Percentiles rank a stretch among this genome's conserved stretches.
These are phyloP conservation scores for Lepiota brunneoincarnata DNA, from an alignment of 768 basidiomycete species.

Conservation along the genomic window DNA sequence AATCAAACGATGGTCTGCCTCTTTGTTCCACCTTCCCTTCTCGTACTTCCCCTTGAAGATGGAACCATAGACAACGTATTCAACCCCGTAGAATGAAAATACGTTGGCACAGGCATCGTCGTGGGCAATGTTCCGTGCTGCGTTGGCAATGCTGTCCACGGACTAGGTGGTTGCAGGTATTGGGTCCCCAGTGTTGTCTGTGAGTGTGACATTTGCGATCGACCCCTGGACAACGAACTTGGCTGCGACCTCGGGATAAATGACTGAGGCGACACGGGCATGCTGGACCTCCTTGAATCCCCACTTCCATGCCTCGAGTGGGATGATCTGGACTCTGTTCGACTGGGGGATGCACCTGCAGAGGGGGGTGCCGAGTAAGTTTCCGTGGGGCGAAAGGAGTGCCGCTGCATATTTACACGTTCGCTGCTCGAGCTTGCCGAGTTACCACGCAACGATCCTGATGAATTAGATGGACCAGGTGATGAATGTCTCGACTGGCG, in stretches of 20 bases:
- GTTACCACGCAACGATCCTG: conserved; percentile 33
- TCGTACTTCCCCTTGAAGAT: neutral
- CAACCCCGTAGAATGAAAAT: conserved; percentile 8
- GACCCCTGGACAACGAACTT: conserved; percentile 22
- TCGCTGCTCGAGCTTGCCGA: conserved; percentile 33
- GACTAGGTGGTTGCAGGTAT: conserved; percentile 30
- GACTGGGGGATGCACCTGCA: conserved; percentile 12
- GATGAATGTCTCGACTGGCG: conserved; percentile 35
- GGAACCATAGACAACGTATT: neutral
- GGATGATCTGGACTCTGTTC: conserved; percentile 11
- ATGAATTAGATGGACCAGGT: conserved; percentile 29
- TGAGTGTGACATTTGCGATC: conserved; percentile 22
- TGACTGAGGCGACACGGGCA: conserved; percentile 15
- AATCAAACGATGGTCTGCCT: conserved; percentile 3
- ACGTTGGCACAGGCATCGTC: conserved; percentile 22
- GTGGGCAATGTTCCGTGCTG: conserved; percentile 26
- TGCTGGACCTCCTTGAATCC: conserved; percentile 24
- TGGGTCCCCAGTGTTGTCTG: conserved; percentile 14
- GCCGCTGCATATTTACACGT: conserved; percentile 19
- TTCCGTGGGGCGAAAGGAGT: conserved; percentile 17
- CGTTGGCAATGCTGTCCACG: conserved; percentile 44
- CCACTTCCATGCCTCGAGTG: conserved; percentile 22
- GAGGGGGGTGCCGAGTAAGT: conserved; percentile 15
- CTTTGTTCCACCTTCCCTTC: neutral
- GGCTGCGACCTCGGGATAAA: conserved; percentile 17